These are phyloP conservation scores for Psilocybe subaeruginosa DNA, from an alignment of 768 basidiomycete species.

Conservation along the genomic window DNA sequence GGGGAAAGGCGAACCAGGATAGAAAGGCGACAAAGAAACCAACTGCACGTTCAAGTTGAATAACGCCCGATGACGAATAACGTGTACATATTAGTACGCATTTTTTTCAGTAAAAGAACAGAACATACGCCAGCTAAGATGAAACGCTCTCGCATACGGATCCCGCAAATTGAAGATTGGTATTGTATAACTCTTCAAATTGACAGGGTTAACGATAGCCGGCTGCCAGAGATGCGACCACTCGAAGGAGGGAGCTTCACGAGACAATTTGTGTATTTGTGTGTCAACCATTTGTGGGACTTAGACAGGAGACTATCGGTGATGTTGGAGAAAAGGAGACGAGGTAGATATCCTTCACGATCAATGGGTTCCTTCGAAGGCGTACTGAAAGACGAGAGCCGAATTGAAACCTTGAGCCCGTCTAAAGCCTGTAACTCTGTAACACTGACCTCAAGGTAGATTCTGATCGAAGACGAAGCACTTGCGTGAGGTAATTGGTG, in stretches of 20 bases:
- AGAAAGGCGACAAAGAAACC: slow-evolving; percentile 56
- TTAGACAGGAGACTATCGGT: too few relatives aligned
- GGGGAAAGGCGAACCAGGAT: slow-evolving; percentile 64
- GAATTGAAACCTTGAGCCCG: too few relatives aligned
- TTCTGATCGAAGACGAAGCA: too few relatives aligned
- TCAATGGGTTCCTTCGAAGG: too few relatives aligned
- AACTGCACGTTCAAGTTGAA: slow-evolving; percentile 19
- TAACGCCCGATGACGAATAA: not conserved
- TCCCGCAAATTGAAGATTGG: slow-evolving; percentile 52
- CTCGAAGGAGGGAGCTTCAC: slow-evolving; percentile 27
- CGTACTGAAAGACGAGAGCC: too few relatives aligned
- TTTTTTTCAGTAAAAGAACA: not conserved
- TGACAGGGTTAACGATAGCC: slow-evolving; percentile 49
- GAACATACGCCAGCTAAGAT: slow-evolving; percentile 40
- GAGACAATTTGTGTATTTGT: not conserved
- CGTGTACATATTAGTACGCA: not conserved
- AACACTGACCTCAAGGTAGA: too few relatives aligned
- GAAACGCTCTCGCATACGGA: slow-evolving; percentile 53
- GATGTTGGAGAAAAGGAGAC: too few relatives aligned
- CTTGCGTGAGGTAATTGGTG: too few relatives aligned
- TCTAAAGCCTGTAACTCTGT: too few relatives aligned
- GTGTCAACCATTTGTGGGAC: not conserved
- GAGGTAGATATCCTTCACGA: too few relatives aligned
- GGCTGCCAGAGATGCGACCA: slow-evolving; percentile 36
- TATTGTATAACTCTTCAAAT: slow-evolving; percentile 53